phyloP scores from a whole-genome alignment of 192 early-diverging fungal genomes.

The Backusella mclennaniae region DNA sequence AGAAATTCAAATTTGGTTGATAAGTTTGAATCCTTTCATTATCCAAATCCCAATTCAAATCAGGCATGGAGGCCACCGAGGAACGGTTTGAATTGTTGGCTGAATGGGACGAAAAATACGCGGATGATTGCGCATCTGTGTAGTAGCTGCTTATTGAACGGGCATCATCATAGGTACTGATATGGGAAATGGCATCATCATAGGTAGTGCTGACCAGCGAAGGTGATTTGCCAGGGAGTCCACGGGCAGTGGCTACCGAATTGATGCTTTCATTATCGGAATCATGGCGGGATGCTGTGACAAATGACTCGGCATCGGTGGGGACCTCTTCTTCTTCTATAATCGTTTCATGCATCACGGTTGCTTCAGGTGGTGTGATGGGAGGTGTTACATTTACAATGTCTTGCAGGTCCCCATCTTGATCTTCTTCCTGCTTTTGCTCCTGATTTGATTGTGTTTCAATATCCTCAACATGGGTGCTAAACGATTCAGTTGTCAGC shows the following conservation, averaged over 20 bases:
- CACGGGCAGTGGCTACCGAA: not conserved
- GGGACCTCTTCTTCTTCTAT: not conserved
- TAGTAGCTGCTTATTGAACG: not conserved
- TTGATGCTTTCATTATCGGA: not conserved
- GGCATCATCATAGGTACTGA: not conserved
- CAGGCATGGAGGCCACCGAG: slow-evolving; percentile 5
- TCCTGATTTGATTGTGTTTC: not conserved
- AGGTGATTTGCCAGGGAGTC: not conserved
- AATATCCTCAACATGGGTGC: not conserved
- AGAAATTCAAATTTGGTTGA: not conserved
- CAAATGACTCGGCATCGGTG: slow-evolving; percentile 13
- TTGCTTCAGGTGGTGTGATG: not conserved
- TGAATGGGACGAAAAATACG: not conserved
- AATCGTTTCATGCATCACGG: not conserved
- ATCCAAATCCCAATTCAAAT: not conserved
- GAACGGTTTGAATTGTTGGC: not conserved
- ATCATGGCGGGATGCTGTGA: not conserved
- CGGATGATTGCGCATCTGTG: not conserved
- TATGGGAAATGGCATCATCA: not conserved
- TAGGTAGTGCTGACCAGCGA: not conserved
- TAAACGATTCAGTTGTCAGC: not conserved
- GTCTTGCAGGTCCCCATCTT: not conserved
- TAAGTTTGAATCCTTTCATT: not conserved
- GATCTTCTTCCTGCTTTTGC: not conserved
- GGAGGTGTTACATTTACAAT: not conserved